Conservation (phyloP, 1,284 basidiomycete genomes). For the Erythrobasidium hasegawianum region DNA sequence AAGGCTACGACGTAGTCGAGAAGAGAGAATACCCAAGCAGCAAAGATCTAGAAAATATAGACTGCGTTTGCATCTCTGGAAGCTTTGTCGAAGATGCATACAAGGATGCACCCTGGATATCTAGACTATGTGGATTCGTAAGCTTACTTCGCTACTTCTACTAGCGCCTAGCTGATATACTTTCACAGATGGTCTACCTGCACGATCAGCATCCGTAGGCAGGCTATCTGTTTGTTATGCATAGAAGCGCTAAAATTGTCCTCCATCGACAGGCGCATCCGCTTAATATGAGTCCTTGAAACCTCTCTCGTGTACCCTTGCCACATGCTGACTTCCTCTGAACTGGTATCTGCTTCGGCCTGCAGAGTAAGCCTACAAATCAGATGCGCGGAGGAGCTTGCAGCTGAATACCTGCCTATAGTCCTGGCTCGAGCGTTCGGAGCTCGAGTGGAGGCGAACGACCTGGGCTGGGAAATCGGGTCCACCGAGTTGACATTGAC, state of each 20-base stretch:
- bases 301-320: no score
- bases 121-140: conserved; percentile 46
- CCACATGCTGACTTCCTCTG: no score
- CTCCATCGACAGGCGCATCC: conserved; percentile 32
- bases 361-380: conserved; percentile 13
- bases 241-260: no score
- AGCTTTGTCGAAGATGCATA: conserved; percentile 43
- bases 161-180: no score
- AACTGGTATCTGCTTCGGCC: conserved; percentile 41
- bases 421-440: conserved; percentile 43
- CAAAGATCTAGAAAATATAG: conserved; percentile 38
- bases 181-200: conserved; percentile 37
- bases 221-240: not conserved
- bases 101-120: conserved; percentile 43
- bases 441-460: conserved; percentile 38
- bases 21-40: conserved; percentile 41
- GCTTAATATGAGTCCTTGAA: conserved; percentile 30
- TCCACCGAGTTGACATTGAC: conserved; percentile 34
- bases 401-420: not conserved
- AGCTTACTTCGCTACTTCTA: no score
- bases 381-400: not conserved
- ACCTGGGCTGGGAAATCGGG: conserved; percentile 38
- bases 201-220: conserved; percentile 38
- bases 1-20: conserved; percentile 38
- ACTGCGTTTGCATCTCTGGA: conserved; percentile 41